Evolutionary conservation across 768 basidiomycete species (phyloP).

Genomic region (Russula sp.): DNA sequence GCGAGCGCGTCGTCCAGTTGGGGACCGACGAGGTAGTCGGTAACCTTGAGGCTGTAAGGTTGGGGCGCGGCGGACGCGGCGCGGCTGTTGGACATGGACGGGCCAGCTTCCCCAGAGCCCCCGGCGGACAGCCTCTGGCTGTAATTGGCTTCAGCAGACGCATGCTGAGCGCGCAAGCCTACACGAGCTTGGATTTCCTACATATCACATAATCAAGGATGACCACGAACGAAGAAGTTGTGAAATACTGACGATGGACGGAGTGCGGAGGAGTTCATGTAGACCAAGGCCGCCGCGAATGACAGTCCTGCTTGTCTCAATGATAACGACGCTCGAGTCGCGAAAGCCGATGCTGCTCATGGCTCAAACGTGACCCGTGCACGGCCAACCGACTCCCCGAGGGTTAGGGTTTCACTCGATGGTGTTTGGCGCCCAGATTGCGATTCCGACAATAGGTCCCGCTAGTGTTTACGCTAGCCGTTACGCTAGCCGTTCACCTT

Average conservation of each 20-base stretch:
- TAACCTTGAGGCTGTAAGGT: constrained; percentile 44
- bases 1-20: constrained; percentile 76
- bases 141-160: constrained; percentile 19
- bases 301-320: constrained; percentile 68
- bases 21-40: constrained; percentile 77
- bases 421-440: background rate
- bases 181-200: constrained; percentile 81
- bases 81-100: constrained; percentile 43
- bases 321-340: constrained; percentile 72
- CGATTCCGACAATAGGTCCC: background rate
- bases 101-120: constrained; percentile 26
- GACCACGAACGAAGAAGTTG: constrained; percentile 7
- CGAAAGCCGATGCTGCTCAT: constrained; percentile 58
- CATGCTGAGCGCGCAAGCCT: constrained; percentile 46
- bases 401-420: constrained; percentile 14
- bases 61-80: constrained; percentile 43
- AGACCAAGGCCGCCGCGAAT: constrained; percentile 77
- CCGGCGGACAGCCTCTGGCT: constrained; percentile 33
- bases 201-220: background rate
- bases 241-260: constrained; percentile 54
- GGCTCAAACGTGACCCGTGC: constrained; percentile 8
- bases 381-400: background rate
- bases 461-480: no score
- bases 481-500: no score
- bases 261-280: constrained; percentile 69